phyloP scores from a whole-genome alignment of 148 eudicot genomes.

The Suaeda aralocaspica region DNA sequence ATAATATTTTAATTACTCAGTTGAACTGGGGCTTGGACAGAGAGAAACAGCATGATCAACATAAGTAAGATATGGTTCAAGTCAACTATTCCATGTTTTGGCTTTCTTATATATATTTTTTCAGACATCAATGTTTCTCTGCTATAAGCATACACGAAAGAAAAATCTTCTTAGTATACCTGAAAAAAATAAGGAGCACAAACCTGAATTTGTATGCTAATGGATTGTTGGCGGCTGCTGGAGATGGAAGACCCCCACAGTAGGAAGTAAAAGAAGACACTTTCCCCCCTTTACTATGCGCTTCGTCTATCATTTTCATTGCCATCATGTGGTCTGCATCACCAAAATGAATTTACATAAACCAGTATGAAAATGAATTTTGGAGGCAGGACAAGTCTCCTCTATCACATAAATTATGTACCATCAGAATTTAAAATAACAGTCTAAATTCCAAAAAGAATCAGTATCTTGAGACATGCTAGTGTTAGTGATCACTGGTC shows the following conservation, averaged over 20 bases:
- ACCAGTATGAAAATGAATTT: not conserved
- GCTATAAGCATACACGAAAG: not conserved
- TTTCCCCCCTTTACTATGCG: constrained; percentile 65
- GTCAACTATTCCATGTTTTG: not conserved
- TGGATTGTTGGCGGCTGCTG: constrained; percentile 92
- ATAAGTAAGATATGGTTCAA: not conserved
- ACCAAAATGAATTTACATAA: not conserved
- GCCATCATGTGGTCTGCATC: constrained; percentile 98
- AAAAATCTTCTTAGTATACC: not conserved
- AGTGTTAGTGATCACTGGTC: too few species aligned
- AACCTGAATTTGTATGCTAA: constrained; percentile 98
- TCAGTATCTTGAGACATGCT: too few species aligned
- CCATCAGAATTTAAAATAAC: not conserved
- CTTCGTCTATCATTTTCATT: constrained; percentile 90
- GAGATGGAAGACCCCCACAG: constrained; percentile 98
- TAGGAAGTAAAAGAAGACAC: constrained; percentile 78
- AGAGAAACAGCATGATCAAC: not conserved
- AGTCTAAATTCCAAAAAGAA: not conserved
- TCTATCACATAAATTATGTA: not conserved
- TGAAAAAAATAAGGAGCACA: not conserved
- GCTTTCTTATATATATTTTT: not conserved
- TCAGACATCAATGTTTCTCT: not conserved
- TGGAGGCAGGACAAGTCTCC: not conserved
- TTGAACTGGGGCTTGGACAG: not conserved
- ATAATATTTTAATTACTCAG: not conserved